Evolutionary conservation across 148 eudicot genomes (phyloP), one percentile per base, ranked within the genome.

Genomic region (Hydrangea macrophylla): DNA sequence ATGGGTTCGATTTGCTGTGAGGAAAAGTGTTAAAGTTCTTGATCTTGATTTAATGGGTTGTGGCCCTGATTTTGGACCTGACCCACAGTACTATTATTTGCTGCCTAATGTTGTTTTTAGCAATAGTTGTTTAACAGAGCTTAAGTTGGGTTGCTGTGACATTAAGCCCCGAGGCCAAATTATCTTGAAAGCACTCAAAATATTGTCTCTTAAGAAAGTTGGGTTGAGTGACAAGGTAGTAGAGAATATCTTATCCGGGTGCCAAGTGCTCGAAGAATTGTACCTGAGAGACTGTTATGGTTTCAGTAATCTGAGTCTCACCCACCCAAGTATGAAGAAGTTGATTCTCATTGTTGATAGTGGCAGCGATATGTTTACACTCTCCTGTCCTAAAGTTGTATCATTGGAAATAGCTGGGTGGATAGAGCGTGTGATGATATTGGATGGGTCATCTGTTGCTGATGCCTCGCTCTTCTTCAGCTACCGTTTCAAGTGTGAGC

Each of bases 1-100:
- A 6, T 56, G 60, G 60, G 60, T 56, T 56, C 60, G 12, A 3
- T 56, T 56, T 56, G 60, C 33, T 20, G 6, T 56, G n/a, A 9
- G 32, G 33, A 56, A 56, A 56, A 56, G 17, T 11, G 60, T 26
- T 1, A 56, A 56, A 18, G 33, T 56, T 15, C 60, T 56, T 20
- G 8, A 18, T 28, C 5, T 56, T 31, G 33, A 56, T 56, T 28
- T 56, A 12, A 5, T 24, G 60, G 33, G 60, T 5, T 56, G 60
- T 15, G 3, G 6, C 15, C 9, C 6, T n/a, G n/a, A n/a, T n/a
- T n/a, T n/a, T n/a, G n/a, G n/a, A 5, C 6, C 2, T 25, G 60
- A 56, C 10, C 15, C 5, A 3, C 1, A 27, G 25, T 1, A 5
- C 9, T 7, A 56, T 27, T 26, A 24, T 12, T 2, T 12, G 18